Evolutionary conservation across 2,329 filamentous ascomycete species (phyloP), one percentile per base, ranked within the genome.

Genomic region (Nigrograna mackinnonii): DNA sequence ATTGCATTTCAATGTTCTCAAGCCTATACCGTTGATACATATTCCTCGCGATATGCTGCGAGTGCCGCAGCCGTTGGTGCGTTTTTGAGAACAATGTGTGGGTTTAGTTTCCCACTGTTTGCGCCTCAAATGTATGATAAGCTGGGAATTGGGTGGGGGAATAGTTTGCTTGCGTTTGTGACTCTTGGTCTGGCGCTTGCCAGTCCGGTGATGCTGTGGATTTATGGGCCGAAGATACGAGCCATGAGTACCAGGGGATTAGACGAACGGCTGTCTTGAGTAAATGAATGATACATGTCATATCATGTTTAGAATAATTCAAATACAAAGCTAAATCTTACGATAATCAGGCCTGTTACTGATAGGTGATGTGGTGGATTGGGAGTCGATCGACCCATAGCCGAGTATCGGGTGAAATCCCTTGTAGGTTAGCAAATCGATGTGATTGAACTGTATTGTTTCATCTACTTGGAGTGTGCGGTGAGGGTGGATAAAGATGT

Each of bases 1-100:
- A 70, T 75, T 0, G 63, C 78, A 0, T 85, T 83, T 47, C 79
- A 80, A 58, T 78, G 78, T 22, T 75, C 80, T 32, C 76, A 79
- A 41, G 80, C 80, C 12, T 89, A 88, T 50, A 74, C 86, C 2
- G 78, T 86, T 24, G 84, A 87, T 43, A 74, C 77, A 4, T 85
- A 79, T 52, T 83, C 9, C 79, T 78, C 53, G 7, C 60, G 69
- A 20, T 60, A 62, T 26, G 57, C 57, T 7, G 57, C 62, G 6
- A 60, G 55, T 2, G 84, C 82, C 0, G 75, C 85, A 0, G 83
- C 84, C 1, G 83, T 83, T 1, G 84, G 83, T 4, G 56, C 82
- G 0, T 77, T 86, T 4, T 56, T 84, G 26, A 66, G 82, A 17
- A 73, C 69, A 5, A 59, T 82, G 4, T 67, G 78, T 12, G 82